Conservation (phyloP, 208 protist species). For the Leishmania major region DNA sequence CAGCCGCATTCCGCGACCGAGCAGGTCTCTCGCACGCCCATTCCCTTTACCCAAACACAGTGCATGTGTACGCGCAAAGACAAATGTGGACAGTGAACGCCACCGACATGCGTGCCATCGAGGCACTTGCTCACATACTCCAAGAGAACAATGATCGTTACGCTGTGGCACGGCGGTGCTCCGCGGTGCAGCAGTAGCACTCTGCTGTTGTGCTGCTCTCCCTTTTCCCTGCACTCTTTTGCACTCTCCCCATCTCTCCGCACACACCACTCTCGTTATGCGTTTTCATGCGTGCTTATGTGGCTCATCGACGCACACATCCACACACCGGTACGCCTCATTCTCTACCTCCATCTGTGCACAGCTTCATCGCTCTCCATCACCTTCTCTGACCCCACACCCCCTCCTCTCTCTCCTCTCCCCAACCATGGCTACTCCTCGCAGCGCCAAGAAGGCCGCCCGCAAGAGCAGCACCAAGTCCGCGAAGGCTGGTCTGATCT, state of each 20-base stretch:
- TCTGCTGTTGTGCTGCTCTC: too few species aligned
- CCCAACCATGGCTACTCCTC: slow-evolving; percentile 58
- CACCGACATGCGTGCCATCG: neutral
- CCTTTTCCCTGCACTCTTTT: neutral
- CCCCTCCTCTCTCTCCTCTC: neutral
- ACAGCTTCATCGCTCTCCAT: neutral
- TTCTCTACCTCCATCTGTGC: neutral
- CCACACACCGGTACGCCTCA: neutral
- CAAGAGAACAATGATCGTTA: neutral
- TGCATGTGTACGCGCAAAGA: neutral
- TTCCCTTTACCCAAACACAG: neutral
- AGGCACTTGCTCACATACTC: neutral
- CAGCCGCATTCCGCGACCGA: too few species aligned
- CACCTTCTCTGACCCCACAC: neutral
- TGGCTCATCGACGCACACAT: neutral
- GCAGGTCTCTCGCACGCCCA: neutral
- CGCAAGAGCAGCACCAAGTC: slow-evolving; percentile 88
- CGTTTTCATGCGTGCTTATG: too few species aligned
- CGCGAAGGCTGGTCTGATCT: slow-evolving; percentile 96
- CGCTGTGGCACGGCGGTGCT: neutral
- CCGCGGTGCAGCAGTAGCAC: neutral
- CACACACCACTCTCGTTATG: too few species aligned
- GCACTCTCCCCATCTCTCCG: neutral
- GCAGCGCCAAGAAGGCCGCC: slow-evolving; percentile 73
- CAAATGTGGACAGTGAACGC: neutral